Evolutionary conservation across 257 asterid genomes (phyloP).

Genomic region (Ilex asprella): DNA sequence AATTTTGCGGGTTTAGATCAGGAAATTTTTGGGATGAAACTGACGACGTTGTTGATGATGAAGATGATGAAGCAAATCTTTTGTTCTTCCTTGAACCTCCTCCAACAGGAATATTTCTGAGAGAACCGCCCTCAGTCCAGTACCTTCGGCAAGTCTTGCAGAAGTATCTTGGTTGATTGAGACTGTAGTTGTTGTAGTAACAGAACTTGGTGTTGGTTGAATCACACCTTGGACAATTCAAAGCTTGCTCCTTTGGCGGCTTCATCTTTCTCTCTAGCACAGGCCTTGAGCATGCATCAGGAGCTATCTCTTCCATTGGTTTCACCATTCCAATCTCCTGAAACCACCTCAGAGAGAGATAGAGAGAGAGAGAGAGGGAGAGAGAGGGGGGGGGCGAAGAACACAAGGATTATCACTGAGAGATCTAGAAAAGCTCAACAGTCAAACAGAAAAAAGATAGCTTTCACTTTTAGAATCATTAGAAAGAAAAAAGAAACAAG

Average conservation of each 20-base stretch:
- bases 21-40: constrained; percentile 25
- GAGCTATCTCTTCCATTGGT: constrained; percentile 34
- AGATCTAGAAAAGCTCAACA: constrained; percentile 3
- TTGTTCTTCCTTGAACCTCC: constrained; percentile 68
- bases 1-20: constrained; percentile 39
- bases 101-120: constrained; percentile 73
- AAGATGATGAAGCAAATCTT: constrained; percentile 22
- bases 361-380: no score
- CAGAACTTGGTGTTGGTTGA: constrained; percentile 75
- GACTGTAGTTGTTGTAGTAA: constrained; percentile 79
- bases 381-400: neutral
- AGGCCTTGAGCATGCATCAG: constrained; percentile 31
- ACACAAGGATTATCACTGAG: neutral
- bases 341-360: neutral
- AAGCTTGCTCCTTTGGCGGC: constrained; percentile 52
- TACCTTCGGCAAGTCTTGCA: constrained; percentile 79
- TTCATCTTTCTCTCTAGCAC: constrained; percentile 40
- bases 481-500: neutral
- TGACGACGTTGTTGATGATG: constrained; percentile 6
- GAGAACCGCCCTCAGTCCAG: constrained; percentile 88
- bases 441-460: neutral
- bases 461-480: constrained; percentile 9
- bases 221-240: constrained; percentile 67
- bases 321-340: constrained; percentile 50
- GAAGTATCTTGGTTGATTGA: constrained; percentile 74